These are phyloP conservation scores for Penicillium concentricum DNA, from an alignment of 2,329 filamentous ascomycete species.

Conservation along the genomic window DNA sequence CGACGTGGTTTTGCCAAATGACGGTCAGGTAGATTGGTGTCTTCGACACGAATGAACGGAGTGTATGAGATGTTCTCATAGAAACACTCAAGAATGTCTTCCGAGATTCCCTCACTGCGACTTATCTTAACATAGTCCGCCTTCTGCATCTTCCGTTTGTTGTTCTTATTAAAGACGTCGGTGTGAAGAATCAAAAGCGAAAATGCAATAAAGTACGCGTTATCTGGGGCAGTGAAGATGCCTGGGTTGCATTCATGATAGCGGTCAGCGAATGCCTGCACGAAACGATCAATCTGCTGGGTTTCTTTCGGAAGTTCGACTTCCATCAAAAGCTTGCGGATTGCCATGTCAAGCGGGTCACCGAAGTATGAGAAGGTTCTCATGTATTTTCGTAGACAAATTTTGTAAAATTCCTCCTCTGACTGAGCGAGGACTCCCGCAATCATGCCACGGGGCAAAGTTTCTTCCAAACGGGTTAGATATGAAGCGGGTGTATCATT, in stretches of 20 bases:
- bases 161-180: conserved; percentile 99
- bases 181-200: conserved; percentile 95
- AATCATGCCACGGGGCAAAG: conserved; percentile 76
- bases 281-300: conserved; percentile 91
- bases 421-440: conserved; percentile 82
- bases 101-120: conserved; percentile 83
- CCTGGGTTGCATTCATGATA: conserved; percentile 99
- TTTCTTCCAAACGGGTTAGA: conserved; percentile 76
- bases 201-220: conserved; percentile 98
- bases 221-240: conserved; percentile 79
- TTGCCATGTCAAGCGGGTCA: conserved; percentile 96
- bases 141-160: conserved; percentile 99
- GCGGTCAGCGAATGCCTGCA: conserved; percentile 91
- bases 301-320: conserved; percentile 95
- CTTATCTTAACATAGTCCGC: conserved; percentile 94
- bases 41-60: conserved; percentile 95
- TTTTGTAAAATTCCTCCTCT: conserved; percentile 77
- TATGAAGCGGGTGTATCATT: conserved; percentile 90
- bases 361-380: conserved; percentile 92
- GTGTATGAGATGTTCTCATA: conserved; percentile 99
- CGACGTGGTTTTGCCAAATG: conserved; percentile 71
- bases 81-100: conserved; percentile 91
- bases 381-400: conserved; percentile 92
- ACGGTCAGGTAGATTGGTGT: conserved; percentile 71
- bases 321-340: conserved; percentile 93